Base-by-base conservation (phyloP, 2,329 filamentous ascomycete species). In the Fusarium sacchari region DNA sequence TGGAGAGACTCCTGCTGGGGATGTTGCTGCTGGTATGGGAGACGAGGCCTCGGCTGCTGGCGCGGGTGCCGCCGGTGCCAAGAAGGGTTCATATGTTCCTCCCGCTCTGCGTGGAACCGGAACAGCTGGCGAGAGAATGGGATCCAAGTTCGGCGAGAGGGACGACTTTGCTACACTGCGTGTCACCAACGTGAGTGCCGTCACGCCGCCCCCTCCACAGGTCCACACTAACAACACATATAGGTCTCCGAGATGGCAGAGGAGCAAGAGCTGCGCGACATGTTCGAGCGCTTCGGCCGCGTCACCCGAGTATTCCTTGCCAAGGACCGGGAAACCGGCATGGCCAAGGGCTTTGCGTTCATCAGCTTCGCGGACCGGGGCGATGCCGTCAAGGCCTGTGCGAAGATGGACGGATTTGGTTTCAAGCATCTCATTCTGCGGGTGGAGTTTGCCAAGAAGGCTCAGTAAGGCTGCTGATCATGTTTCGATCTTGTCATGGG, bases 301-400 rank as follows among this genome's bases (percentile, higher is more conserved):
- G 96, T 99, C 81, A 98, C 96, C 64, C 92, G 96, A 83, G 96
- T 99, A 57, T 99, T 99, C 89, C 85, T 99, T 80, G 96, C 96
- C 79, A 98, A 98, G 89, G 96, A 99, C 86, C 89, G 96, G 82
- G 96, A 99, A 80, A 99, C 96, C 44, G 94, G 95, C 70, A 87
- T 96, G 82, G 96, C 96, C 78, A 99, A 99, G 91, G 96, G 96
- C 72, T 99, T 99, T 83, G 97, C 97, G 32, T 99, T 99, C 84
- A 97, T 99, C 88, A 97, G 94, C 84, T 99, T 96, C 81, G 94
- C 93, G 69, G 96, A 99, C 83, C 89, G 96, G 77, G 84, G 88
- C 77, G 96, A 99, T 84, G 96, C 96, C 77, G 93, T 94, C 78
- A 94, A 93, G 86, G 96, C 96, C 44, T 97, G 94, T 86, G 92